Evolutionary conservation across 805 yeast genomes (phyloP), one percentile per base, ranked within the genome.

Genomic region (Pichia pseudocactophila): DNA sequence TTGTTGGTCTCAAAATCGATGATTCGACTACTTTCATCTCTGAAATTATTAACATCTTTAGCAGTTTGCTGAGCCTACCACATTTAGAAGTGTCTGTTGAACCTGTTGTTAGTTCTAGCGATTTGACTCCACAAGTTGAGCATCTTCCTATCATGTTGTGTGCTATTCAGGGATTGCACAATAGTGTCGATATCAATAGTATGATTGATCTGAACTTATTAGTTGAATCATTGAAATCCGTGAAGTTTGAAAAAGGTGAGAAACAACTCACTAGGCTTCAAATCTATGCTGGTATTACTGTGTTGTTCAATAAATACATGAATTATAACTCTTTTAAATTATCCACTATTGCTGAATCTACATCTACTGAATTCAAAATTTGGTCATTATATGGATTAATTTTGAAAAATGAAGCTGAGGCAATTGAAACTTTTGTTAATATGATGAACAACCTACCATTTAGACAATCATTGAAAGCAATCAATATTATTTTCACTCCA

Each of bases 311-410:
- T 30, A 48, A 48, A 36, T 46, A 43, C 37, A 26, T 45, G 2
- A 19, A 12, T n/a, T 45, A 44, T 39, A 26, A 36, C 5, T 38
- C 36, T n/a, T 32, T 42, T 17, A 32, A 25, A 17, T 18, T 25
- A 4, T 6, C 35, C 2, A 18, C 37, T 17, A n/a, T 15, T 6
- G 4, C 7, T 13, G 13, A 10, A 11, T 18, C 4, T 15, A n/a
- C 16, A 13, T 18, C 37, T 3, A 12, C 20, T 9, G 49, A 48
- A 19, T 16, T 45, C 7, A 39, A 35, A 15, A 18, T 48, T 27
- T 48, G 51, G 51, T 18, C 39, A 12, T 32, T 48, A 16, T 37
- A 41, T 25, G 51, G 51, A 7, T 37, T 48, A 16, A 36, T 48
- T 17, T 15, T 46, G 22, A 48, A 48, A 34, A 41, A 45, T 39